Evolutionary conservation across 2,329 filamentous ascomycete species (phyloP).

Genomic region (Paraconiothyrium sp.): DNA sequence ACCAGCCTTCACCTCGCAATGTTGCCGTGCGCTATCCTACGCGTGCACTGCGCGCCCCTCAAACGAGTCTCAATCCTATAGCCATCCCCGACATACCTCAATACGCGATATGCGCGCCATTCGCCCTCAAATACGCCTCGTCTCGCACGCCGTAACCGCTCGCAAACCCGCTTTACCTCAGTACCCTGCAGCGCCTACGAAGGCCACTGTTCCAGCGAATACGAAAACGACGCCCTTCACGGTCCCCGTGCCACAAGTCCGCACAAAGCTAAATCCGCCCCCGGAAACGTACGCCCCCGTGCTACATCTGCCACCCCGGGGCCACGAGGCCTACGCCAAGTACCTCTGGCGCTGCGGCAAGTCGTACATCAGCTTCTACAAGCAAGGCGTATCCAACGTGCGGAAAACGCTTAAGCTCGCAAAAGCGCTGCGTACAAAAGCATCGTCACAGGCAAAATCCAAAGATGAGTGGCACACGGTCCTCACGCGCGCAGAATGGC

Average conservation of each 20-base stretch:
- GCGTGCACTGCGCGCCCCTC: slow-evolving; percentile 20
- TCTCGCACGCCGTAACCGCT: slow-evolving; percentile 13
- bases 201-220: slow-evolving; percentile 8
- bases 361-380: slow-evolving; percentile 87
- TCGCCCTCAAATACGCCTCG: slow-evolving; percentile 13
- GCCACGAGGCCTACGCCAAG: slow-evolving; percentile 56
- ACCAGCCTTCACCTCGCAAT: slow-evolving; percentile 9
- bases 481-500: slow-evolving; percentile 73
- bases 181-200: slow-evolving; percentile 5
- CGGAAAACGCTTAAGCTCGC: slow-evolving; percentile 69
- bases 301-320: slow-evolving; percentile 69
- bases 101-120: neutral
- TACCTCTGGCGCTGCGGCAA: slow-evolving; percentile 73
- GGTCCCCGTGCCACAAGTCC: slow-evolving; percentile 21
- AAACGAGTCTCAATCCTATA: slow-evolving; percentile 3
- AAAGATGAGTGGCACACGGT: slow-evolving; percentile 18
- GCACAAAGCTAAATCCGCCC: slow-evolving; percentile 72
- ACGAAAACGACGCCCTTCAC: slow-evolving; percentile 16
- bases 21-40: slow-evolving; percentile 13
- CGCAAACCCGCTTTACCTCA: neutral
- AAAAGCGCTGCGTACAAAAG: slow-evolving; percentile 54
- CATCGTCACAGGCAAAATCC: slow-evolving; percentile 11
- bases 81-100: neutral
- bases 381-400: slow-evolving; percentile 79
- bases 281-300: slow-evolving; percentile 75